Evolutionary conservation across 768 basidiomycete species (phyloP).

Genomic region (Termitomyces sp.): DNA sequence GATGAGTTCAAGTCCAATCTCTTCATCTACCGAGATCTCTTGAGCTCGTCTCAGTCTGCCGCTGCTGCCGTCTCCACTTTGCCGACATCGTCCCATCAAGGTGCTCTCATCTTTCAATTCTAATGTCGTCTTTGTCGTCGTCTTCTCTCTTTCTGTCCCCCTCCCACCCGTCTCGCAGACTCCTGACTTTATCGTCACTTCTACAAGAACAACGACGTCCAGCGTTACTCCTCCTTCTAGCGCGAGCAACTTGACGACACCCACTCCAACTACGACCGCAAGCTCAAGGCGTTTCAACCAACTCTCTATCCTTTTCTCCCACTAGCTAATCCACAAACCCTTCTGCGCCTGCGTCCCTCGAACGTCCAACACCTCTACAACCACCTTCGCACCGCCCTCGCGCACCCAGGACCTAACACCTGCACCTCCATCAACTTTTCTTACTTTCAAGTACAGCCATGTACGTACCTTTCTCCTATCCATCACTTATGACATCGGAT

Average conservation of each 20-base stretch:
- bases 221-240: no score
- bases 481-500: neutral
- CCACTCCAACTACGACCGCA: neutral
- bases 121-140: neutral
- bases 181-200: neutral
- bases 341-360: neutral
- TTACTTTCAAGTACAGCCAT: neutral
- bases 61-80: neutral
- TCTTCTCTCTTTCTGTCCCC: neutral
- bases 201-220: neutral
- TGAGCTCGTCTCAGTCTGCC: neutral
- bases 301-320: neutral
- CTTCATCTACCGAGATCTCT: no score
- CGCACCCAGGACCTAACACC: neutral
- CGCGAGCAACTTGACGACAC: no score
- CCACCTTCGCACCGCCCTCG: neutral
- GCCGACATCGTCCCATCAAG: neutral
- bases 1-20: no score
- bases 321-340: neutral
- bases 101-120: neutral
- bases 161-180: neutral
- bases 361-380: neutral
- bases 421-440: neutral
- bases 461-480: neutral
- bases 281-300: neutral